Evolutionary conservation across 768 basidiomycete species (phyloP).

Genomic region (Vishniacozyma victoriae): DNA sequence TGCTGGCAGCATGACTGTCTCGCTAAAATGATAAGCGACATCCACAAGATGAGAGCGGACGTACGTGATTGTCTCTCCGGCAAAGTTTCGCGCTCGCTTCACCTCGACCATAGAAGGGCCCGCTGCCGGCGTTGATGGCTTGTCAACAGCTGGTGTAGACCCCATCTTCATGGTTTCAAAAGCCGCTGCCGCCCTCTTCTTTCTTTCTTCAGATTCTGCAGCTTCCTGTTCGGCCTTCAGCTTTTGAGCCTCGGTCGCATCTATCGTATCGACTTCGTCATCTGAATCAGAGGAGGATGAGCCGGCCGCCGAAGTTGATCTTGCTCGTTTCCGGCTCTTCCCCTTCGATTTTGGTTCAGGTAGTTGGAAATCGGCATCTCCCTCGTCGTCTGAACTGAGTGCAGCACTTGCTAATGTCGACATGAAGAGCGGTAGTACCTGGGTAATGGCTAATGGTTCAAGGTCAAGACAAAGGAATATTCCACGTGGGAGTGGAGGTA

Average conservation of each 20-base stretch:
- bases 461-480: too few species aligned
- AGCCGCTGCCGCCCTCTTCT: constrained; percentile 20
- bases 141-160: neutral
- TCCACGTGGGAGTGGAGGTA: too few species aligned
- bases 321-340: constrained; percentile 9
- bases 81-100: constrained; percentile 33
- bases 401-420: constrained; percentile 29
- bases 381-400: constrained; percentile 17
- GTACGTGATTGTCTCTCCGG: constrained; percentile 40
- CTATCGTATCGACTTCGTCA: constrained; percentile 7
- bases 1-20: constrained; percentile 26
- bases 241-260: constrained; percentile 7
- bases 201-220: constrained; percentile 13
- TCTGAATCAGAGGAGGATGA: constrained; percentile 3
- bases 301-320: constrained; percentile 3
- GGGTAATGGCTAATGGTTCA: too few species aligned
- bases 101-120: constrained; percentile 23
- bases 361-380: constrained; percentile 33
- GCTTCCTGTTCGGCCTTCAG: constrained; percentile 10
- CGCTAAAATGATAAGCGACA: constrained; percentile 17
- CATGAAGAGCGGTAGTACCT: constrained; percentile 14
- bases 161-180: constrained; percentile 20
- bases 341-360: constrained; percentile 14
- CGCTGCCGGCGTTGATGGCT: neutral
- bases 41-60: constrained; percentile 1